Conservation (phyloP, 1,284 basidiomycete species). For the Schizophyllum commune region DNA sequence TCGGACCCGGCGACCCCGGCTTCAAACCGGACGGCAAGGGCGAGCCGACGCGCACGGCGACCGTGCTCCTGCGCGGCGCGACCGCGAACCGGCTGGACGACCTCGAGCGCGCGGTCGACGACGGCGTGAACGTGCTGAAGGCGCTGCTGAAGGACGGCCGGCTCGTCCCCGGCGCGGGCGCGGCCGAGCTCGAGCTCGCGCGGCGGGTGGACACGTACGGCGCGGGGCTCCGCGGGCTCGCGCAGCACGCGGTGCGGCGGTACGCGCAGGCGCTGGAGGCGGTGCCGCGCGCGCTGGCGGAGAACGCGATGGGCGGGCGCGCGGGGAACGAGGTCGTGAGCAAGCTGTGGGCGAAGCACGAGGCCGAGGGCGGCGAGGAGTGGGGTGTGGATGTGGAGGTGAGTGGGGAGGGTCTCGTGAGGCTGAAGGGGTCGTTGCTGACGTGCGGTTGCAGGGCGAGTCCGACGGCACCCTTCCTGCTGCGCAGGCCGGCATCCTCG, state of each 20-base stretch:
- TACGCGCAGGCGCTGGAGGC: slow-evolving; percentile 91
- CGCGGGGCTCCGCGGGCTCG: slow-evolving; percentile 82
- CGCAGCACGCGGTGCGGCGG: slow-evolving; percentile 91
- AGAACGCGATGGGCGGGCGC: slow-evolving; percentile 88
- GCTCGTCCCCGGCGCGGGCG: slow-evolving; percentile 92
- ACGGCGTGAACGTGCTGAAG: slow-evolving; percentile 97
- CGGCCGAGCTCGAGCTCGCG: slow-evolving; percentile 88
- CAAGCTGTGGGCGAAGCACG: slow-evolving; percentile 85
- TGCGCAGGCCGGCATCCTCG: slow-evolving; percentile 61
- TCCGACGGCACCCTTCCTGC: slow-evolving; percentile 67
- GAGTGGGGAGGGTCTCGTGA: no score
- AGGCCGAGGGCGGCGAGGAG: slow-evolving; percentile 56
- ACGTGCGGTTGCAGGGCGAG: slow-evolving; percentile 44
- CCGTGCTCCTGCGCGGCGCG: slow-evolving; percentile 94
- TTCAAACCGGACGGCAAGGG: slow-evolving; percentile 36
- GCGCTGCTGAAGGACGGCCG: slow-evolving; percentile 85
- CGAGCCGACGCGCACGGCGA: slow-evolving; percentile 81
- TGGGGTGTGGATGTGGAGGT: slow-evolving; percentile 95
- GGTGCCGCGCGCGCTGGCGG: slow-evolving; percentile 87
- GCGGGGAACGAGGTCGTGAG: slow-evolving; percentile 92
- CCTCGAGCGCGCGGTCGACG: slow-evolving; percentile 92
- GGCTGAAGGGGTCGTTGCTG: no score
- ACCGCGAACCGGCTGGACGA: slow-evolving; percentile 95
- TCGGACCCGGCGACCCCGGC: slow-evolving; percentile 51
- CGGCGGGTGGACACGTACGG: slow-evolving; percentile 82